These are phyloP conservation scores for Hortiboletus rubellus DNA, from an alignment of 1,284 basidiomycete genomes.

Conservation along the genomic window DNA sequence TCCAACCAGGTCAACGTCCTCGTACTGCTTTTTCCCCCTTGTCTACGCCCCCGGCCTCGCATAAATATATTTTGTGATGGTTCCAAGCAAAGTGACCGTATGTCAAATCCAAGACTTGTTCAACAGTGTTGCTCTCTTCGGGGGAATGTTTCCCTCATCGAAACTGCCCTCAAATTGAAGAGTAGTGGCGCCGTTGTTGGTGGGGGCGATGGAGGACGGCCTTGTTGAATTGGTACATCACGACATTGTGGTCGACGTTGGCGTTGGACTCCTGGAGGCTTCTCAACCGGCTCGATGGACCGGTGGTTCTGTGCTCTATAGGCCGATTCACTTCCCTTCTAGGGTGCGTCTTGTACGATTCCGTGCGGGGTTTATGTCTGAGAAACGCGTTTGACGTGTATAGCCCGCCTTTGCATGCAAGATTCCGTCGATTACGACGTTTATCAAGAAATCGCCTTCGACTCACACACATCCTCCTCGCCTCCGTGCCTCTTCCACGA, in stretches of 20 bases:
- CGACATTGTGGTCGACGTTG: slow-evolving; percentile 33
- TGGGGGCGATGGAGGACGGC: not conserved
- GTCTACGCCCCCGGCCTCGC: not conserved
- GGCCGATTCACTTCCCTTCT: too few relatives aligned
- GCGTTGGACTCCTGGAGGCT: slow-evolving; percentile 51
- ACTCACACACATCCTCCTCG: slow-evolving; percentile 45
- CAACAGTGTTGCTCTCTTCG: not conserved
- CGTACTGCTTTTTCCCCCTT: not conserved
- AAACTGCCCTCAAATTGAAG: not conserved
- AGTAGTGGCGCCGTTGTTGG: not conserved
- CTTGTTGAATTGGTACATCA: too few relatives aligned
- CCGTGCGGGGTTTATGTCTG: not conserved
- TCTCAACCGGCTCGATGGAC: slow-evolving; percentile 1
- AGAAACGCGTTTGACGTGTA: not conserved
- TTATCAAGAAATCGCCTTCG: slow-evolving; percentile 26
- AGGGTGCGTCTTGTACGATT: too few relatives aligned
- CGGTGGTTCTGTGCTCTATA: too few relatives aligned
- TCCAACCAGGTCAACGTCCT: not conserved
- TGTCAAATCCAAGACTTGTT: not conserved
- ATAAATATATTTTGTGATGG: not conserved
- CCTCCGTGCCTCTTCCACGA: not conserved
- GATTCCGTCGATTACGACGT: slow-evolving; percentile 51
- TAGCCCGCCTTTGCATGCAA: slow-evolving; percentile 61
- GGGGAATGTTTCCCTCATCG: not conserved
- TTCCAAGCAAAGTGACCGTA: not conserved